These are phyloP conservation scores for Kwoniella shandongensis DNA, from an alignment of 768 basidiomycete species.

Conservation along the genomic window DNA sequence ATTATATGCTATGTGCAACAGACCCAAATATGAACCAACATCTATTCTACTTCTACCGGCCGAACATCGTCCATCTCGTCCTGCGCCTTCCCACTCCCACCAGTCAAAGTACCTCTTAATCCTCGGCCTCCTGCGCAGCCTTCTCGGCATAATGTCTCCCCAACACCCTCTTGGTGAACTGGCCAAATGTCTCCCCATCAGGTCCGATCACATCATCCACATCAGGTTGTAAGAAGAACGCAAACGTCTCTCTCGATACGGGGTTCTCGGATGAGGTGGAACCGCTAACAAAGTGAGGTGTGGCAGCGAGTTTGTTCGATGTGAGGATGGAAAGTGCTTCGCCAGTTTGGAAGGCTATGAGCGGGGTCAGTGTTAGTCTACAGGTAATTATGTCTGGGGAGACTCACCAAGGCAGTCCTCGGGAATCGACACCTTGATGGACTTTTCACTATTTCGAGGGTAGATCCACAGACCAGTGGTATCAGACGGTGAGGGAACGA, in stretches of 20 bases:
- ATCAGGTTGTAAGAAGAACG: conserved; percentile 64
- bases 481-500: conserved; percentile 67
- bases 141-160: conserved; percentile 59
- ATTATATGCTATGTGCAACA: no score
- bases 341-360: conserved; percentile 85
- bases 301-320: conserved; percentile 74
- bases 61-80: no score
- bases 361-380: neutral
- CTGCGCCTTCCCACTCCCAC: no score
- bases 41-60: no score
- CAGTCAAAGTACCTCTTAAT: no score
- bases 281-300: conserved; percentile 89
- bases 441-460: conserved; percentile 67
- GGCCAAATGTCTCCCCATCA: conserved; percentile 73
- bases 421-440: conserved; percentile 85
- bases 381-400: neutral
- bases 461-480: conserved; percentile 87
- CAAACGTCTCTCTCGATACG: conserved; percentile 74
- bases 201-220: conserved; percentile 70
- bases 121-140: conserved; percentile 14
- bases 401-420: conserved; percentile 52
- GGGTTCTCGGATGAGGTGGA: conserved; percentile 54
- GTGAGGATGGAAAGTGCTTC: conserved; percentile 92
- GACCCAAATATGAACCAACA: no score
- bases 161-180: conserved; percentile 82